Conservation (phyloP, 1,284 basidiomycete genomes). For the Tilletia indica region DNA sequence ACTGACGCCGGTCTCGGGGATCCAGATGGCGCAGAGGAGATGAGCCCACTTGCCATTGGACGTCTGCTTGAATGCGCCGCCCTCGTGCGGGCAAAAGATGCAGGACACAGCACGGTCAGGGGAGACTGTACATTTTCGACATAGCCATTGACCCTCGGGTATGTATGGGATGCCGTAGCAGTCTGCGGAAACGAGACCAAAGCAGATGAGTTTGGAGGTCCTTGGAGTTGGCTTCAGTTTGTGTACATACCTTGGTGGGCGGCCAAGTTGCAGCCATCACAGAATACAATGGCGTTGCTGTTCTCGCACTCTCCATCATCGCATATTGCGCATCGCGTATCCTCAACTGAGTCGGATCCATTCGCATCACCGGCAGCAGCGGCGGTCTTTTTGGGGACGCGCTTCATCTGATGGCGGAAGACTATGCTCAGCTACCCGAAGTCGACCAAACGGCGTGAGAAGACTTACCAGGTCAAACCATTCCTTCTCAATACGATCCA, state of each 20-base stretch:
- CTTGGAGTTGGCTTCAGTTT: neutral
- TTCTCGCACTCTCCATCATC: slow-evolving; percentile 99
- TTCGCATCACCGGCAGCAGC: slow-evolving; percentile 20
- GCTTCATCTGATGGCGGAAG: slow-evolving; percentile 65
- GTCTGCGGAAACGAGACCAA: slow-evolving; percentile 62
- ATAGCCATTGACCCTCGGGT: slow-evolving; percentile 98
- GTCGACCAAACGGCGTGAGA: neutral
- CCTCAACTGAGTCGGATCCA: slow-evolving; percentile 40
- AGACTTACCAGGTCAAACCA: slow-evolving; percentile 86
- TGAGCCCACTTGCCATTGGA: slow-evolving; percentile 91
- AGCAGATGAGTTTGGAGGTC: neutral
- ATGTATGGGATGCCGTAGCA: slow-evolving; percentile 99
- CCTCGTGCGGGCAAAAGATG: slow-evolving; percentile 90
- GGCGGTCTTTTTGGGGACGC: slow-evolving; percentile 35
- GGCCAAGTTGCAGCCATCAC: slow-evolving; percentile 97
- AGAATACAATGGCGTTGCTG: slow-evolving; percentile 98
- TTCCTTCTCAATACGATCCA: slow-evolving; percentile 97
- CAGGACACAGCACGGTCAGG: slow-evolving; percentile 94
- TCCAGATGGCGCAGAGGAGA: slow-evolving; percentile 94
- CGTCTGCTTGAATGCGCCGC: slow-evolving; percentile 98
- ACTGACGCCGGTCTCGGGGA: slow-evolving; percentile 88
- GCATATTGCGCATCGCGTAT: slow-evolving; percentile 82
- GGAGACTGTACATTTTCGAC: slow-evolving; percentile 95
- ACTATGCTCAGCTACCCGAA: slow-evolving; percentile 11
- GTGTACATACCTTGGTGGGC: slow-evolving; percentile 82